These are phyloP conservation scores for Mycena citricolor DNA, from an alignment of 1,284 basidiomycete species.

Conservation along the genomic window DNA sequence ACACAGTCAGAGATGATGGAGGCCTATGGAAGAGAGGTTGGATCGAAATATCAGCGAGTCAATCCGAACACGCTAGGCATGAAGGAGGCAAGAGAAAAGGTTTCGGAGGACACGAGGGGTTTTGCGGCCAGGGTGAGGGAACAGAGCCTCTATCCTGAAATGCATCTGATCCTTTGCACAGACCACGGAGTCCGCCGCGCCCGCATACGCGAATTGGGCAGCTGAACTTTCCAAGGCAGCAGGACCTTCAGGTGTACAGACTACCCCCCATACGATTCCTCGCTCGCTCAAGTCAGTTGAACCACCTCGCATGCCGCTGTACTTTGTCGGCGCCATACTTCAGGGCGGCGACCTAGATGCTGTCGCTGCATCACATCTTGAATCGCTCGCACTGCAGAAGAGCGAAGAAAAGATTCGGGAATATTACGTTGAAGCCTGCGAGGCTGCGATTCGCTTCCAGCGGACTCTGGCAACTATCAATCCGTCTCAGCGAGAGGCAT, in stretches of 20 bases:
- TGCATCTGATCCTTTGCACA: conserved; percentile 13
- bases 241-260: too few species aligned
- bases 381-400: conserved; percentile 10
- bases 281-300: conserved; percentile 1
- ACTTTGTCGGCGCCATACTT: conserved; percentile 19
- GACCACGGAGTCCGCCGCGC: not conserved
- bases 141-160: too few species aligned
- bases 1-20: conserved; percentile 20
- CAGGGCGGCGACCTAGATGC: conserved; percentile 21
- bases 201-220: conserved; percentile 20
- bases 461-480: conserved; percentile 10
- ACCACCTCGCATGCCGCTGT: conserved; percentile 18
- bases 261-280: not conserved
- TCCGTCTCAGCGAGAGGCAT: conserved; percentile 7
- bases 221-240: conserved; percentile 13
- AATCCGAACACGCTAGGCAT: conserved; percentile 16
- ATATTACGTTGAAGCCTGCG: conserved; percentile 18
- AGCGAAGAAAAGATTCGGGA: conserved; percentile 22
- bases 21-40: conserved; percentile 15
- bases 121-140: too few species aligned
- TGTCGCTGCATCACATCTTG: conserved; percentile 16
- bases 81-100: conserved; percentile 7
- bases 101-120: not conserved
- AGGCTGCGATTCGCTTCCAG: conserved; percentile 20
- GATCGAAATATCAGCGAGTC: conserved; percentile 17